A percentile compares a stretch with the other conserved stretches of the same genome.
Conservation (phyloP, 148 eudicot genomes). For the Spergularia bocconei region DNA sequence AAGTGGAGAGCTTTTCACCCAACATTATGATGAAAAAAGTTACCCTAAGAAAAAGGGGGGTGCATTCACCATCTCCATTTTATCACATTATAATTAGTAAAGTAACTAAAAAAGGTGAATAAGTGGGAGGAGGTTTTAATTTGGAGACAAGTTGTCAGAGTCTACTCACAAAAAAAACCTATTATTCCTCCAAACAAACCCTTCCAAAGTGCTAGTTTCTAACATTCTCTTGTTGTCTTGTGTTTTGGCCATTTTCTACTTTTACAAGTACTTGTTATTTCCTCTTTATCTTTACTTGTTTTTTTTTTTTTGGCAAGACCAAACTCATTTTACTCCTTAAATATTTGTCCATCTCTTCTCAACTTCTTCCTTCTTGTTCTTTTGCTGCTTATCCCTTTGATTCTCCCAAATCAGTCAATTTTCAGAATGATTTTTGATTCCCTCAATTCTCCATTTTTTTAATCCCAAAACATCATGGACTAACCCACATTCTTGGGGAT, state of each 20-base stretch:
- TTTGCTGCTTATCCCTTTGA: conserved; percentile 36
- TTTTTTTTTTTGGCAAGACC: neutral
- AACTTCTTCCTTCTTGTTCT: conserved; percentile 27
- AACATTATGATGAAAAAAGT: neutral
- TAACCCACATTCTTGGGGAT: conserved; percentile 16
- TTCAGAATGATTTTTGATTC: conserved; percentile 27
- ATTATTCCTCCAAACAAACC: conserved; percentile 76
- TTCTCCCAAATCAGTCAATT: conserved; percentile 36
- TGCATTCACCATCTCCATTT: conserved; percentile 13
- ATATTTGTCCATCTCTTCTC: neutral
- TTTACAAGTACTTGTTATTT: conserved; percentile 26
- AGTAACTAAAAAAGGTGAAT: conserved; percentile 13
- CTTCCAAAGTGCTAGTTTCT: conserved; percentile 66
- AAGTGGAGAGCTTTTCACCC: conserved; percentile 5
- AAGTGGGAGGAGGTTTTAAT: conserved; percentile 14
- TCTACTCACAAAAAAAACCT: conserved; percentile 27
- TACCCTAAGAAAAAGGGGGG: neutral
- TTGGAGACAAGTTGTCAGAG: conserved; percentile 45
- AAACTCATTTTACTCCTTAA: too few relatives aligned
- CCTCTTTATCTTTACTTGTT: neutral
- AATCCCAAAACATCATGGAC: conserved; percentile 14
- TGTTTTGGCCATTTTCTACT: conserved; percentile 41
- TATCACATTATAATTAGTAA: neutral
- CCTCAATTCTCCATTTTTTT: neutral
- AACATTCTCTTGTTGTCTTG: conserved; percentile 50